Evolutionary conservation across 768 basidiomycete genomes (phyloP).

Genomic region (Hygrophorus pudorinus): DNA sequence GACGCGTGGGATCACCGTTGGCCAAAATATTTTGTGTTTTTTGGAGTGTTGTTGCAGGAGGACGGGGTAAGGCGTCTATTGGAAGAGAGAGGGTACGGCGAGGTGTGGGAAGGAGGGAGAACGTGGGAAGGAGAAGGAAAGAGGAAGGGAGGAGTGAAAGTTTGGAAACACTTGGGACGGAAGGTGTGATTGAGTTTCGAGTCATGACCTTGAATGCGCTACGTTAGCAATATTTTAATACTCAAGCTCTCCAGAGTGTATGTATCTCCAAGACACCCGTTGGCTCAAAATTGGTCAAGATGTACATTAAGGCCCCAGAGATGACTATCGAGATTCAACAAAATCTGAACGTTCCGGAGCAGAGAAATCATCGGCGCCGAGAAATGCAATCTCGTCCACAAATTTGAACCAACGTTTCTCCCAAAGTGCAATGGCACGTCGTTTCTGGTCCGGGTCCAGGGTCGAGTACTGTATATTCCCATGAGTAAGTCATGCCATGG

Average conservation of each 20-base stretch:
- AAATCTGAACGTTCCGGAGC: no score
- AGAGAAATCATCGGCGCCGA: no score
- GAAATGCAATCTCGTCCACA: slow-evolving; percentile 17
- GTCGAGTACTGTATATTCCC: slow-evolving; percentile 36
- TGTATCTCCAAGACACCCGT: no score
- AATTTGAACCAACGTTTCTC: slow-evolving; percentile 39
- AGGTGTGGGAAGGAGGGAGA: slow-evolving; percentile 55
- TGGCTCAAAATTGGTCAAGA: no score
- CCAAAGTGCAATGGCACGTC: slow-evolving; percentile 31
- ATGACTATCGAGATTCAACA: no score
- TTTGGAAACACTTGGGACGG: slow-evolving; percentile 40
- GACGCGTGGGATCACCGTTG: slow-evolving; percentile 63
- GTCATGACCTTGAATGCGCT: no score
- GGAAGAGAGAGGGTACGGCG: slow-evolving; percentile 45
- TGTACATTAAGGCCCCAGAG: no score
- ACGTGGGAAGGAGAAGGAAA: slow-evolving; percentile 69
- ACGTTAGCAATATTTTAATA: no score
- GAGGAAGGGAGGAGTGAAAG: slow-evolving; percentile 56
- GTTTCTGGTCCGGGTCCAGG: slow-evolving; percentile 37
- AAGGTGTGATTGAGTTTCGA: background rate
- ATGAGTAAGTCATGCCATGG: background rate
- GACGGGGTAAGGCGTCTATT: slow-evolving; percentile 40
- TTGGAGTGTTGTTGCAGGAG: slow-evolving; percentile 62
- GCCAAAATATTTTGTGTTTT: slow-evolving; percentile 77
- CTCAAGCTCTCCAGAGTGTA: no score